These are phyloP conservation scores for Beauveria varroae DNA, from an alignment of 2,329 filamentous ascomycete species.

Conservation along the genomic window DNA sequence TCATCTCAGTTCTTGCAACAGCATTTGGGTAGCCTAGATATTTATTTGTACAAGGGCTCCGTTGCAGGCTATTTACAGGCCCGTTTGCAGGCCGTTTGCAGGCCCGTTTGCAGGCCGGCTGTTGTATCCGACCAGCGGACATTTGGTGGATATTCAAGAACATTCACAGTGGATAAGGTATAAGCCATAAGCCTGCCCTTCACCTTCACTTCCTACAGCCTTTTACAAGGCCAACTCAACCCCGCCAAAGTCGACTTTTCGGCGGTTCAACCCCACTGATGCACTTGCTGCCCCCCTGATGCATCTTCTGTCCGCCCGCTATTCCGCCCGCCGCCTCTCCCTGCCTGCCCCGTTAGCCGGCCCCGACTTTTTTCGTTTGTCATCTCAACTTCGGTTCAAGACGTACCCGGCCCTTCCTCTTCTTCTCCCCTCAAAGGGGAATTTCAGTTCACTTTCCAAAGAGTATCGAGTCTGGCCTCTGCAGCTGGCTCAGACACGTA, in stretches of 20 bases:
- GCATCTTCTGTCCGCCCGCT: neutral
- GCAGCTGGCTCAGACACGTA: constrained; percentile 3
- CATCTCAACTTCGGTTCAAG: neutral
- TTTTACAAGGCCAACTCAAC: neutral
- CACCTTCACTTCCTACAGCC: neutral
- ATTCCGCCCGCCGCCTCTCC: neutral
- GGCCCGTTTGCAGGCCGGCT: neutral
- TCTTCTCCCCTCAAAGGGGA: neutral
- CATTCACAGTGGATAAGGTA: neutral
- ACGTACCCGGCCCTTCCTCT: neutral
- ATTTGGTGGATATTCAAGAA: neutral
- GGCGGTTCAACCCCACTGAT: neutral
- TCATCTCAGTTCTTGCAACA: too few relatives aligned
- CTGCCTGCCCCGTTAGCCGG: neutral
- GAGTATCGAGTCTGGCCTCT: neutral
- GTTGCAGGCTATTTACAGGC: too few relatives aligned
- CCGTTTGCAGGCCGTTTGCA: too few relatives aligned
- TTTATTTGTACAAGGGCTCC: too few relatives aligned
- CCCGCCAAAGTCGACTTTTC: neutral
- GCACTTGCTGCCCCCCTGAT: too few relatives aligned
- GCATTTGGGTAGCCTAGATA: too few relatives aligned
- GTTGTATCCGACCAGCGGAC: neutral
- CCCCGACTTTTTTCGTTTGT: neutral
- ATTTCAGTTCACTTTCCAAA: neutral
- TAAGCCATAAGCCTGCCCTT: too few relatives aligned